These are phyloP conservation scores for Boletus fagicola DNA, from an alignment of 768 basidiomycete genomes.

Conservation along the genomic window DNA sequence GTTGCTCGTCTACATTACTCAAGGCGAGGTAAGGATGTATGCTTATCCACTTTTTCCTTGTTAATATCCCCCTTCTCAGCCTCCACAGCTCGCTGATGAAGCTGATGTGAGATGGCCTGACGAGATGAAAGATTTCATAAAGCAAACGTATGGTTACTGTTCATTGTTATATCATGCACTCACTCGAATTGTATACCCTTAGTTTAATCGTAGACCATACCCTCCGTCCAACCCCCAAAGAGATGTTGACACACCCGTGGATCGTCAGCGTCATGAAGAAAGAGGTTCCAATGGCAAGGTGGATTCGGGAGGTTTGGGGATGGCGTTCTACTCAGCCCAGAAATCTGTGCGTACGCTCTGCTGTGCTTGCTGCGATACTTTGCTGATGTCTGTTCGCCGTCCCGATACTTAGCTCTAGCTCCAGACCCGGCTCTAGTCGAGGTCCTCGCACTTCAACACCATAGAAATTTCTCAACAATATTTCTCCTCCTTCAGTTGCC, in stretches of 20 bases:
- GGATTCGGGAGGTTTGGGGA: constrained; percentile 83
- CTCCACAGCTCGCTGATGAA: constrained; percentile 81
- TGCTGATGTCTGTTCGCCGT: neutral
- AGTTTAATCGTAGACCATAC: constrained; percentile 71
- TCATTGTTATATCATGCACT: constrained; percentile 1
- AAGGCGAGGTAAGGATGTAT: constrained; percentile 57
- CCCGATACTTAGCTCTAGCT: constrained; percentile 17
- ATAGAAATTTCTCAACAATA: constrained; percentile 19
- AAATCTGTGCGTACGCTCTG: constrained; percentile 19
- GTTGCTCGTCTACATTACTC: constrained; percentile 85
- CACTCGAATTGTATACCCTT: constrained; percentile 5
- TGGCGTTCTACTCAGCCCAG: constrained; percentile 51
- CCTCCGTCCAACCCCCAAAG: constrained; percentile 74
- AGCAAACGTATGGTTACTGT: constrained; percentile 60
- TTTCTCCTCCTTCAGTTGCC: neutral
- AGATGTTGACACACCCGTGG: constrained; percentile 85
- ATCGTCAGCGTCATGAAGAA: constrained; percentile 71
- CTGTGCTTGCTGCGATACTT: neutral
- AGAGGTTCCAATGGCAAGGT: constrained; percentile 85
- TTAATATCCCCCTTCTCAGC: constrained; percentile 42
- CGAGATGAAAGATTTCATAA: constrained; percentile 91
- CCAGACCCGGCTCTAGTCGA: constrained; percentile 32
- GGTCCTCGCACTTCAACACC: constrained; percentile 25
- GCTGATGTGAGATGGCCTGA: constrained; percentile 63
- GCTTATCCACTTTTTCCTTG: constrained; percentile 8